phyloP scores from a whole-genome alignment of 2,329 filamentous ascomycete species.

The Orbilia ellipsospora region DNA sequence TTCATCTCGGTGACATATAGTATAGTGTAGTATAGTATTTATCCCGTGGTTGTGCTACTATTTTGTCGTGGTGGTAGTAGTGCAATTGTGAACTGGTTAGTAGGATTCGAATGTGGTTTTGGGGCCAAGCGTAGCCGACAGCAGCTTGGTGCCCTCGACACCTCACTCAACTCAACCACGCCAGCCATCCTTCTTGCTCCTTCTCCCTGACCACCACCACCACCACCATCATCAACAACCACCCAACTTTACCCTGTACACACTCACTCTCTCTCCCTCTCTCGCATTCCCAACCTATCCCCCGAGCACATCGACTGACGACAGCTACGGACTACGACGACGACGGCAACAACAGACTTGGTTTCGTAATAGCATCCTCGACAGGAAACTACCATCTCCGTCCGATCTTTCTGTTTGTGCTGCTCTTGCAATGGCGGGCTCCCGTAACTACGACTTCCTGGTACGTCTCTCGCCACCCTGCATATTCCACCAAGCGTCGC shows the following conservation, averaged over 20 bases:
- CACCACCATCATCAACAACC: not conserved
- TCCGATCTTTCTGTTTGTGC: constrained; percentile 13
- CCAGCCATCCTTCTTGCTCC: constrained; percentile 1
- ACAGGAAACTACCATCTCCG: too few relatives aligned
- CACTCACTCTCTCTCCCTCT: constrained; percentile 6
- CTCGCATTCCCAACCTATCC: not conserved
- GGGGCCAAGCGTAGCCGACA: not conserved
- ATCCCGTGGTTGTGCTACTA: too few relatives aligned
- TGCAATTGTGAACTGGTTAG: too few relatives aligned
- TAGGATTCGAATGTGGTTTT: not conserved
- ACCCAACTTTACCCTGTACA: constrained; percentile 6
- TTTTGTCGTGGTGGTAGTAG: too few relatives aligned
- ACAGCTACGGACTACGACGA: too few relatives aligned
- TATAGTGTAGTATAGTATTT: too few relatives aligned
- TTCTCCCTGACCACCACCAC: constrained; percentile 6
- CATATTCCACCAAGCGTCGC: constrained; percentile 51
- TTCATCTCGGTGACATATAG: too few relatives aligned
- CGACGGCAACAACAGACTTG: not conserved
- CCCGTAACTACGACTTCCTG: constrained; percentile 99
- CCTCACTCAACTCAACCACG: constrained; percentile 2
- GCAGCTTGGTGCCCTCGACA: constrained; percentile 3
- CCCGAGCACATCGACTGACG: too few relatives aligned
- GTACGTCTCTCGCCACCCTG: constrained; percentile 68
- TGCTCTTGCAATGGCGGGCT: constrained; percentile 79
- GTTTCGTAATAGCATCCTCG: not conserved